These are phyloP conservation scores for Albugo laibachii DNA, from an alignment of 352 stramenopile genomes.

Conservation along the genomic window DNA sequence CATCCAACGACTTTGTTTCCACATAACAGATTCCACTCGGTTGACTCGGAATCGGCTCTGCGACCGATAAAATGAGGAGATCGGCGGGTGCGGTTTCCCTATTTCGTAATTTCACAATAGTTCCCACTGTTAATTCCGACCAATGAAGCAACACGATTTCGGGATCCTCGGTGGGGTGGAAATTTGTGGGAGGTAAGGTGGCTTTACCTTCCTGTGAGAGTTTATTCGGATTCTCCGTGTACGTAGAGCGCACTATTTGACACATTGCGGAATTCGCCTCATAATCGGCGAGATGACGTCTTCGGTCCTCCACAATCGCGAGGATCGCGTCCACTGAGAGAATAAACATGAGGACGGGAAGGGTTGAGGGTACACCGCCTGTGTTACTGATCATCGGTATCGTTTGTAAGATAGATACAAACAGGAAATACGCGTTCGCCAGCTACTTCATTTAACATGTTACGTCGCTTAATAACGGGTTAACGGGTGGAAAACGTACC, in stretches of 20 bases:
- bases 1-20: constrained; percentile 74
- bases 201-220: too few species aligned
- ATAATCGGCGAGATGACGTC: constrained; percentile 10
- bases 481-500: too few species aligned
- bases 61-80: constrained; percentile 66
- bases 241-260: neutral
- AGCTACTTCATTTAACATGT: constrained; percentile 2
- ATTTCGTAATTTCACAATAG: constrained; percentile 61
- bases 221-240: neutral
- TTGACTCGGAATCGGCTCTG: constrained; percentile 18
- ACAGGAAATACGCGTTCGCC: constrained; percentile 44
- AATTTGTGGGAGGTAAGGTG: too few species aligned
- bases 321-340: constrained; percentile 25
- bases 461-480: too few species aligned
- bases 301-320: constrained; percentile 19
- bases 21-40: constrained; percentile 40
- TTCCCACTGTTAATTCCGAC: constrained; percentile 55
- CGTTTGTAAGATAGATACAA: constrained; percentile 20
- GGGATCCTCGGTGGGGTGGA: neutral
- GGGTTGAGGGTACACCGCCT: constrained; percentile 15
- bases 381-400: constrained; percentile 28
- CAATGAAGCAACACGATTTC: constrained; percentile 14
- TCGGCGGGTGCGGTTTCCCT: constrained; percentile 77
- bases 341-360: constrained; percentile 28
- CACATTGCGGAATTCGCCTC: constrained; percentile 7